These are phyloP conservation scores for Cladosporium sp. DNA, from an alignment of 2,329 filamentous ascomycete species.

Conservation along the genomic window DNA sequence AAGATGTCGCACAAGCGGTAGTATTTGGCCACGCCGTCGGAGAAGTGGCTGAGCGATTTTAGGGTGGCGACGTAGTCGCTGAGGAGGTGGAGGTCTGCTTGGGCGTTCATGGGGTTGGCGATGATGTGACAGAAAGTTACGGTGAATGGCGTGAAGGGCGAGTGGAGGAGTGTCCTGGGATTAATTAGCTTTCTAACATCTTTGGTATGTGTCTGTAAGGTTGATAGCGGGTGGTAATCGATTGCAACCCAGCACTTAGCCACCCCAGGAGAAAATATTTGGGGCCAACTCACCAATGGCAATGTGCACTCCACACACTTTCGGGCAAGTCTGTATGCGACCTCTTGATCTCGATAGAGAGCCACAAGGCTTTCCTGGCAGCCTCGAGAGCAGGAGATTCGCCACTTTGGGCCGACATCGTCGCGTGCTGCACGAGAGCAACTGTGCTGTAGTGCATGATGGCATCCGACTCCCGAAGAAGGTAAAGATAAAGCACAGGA, in stretches of 20 bases:
- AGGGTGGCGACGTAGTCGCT: slow-evolving; percentile 21
- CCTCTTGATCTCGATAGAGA: slow-evolving; percentile 11
- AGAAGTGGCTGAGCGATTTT: slow-evolving; percentile 18
- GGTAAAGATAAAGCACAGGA: neutral
- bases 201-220: slow-evolving; percentile 24
- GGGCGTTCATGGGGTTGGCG: slow-evolving; percentile 11
- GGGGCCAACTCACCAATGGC: slow-evolving; percentile 16
- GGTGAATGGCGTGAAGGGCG: slow-evolving; percentile 58
- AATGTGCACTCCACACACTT: slow-evolving; percentile 14
- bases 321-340: slow-evolving; percentile 6
- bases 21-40: slow-evolving; percentile 20
- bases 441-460: slow-evolving; percentile 18
- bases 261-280: too few relatives aligned
- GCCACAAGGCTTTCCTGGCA: slow-evolving; percentile 11
- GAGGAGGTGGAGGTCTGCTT: slow-evolving; percentile 19
- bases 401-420: slow-evolving; percentile 9
- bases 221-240: too few relatives aligned
- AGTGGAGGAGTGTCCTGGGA: slow-evolving; percentile 43
- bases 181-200: too few relatives aligned
- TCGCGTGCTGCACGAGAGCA: slow-evolving; percentile 16
- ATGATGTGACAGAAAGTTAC: slow-evolving; percentile 46
- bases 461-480: slow-evolving; percentile 9
- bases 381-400: slow-evolving; percentile 17
- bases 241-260: too few relatives aligned
- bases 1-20: slow-evolving; percentile 20